Conservation (phyloP, 148 eudicot genomes). For the Rhododendron mucronatum region DNA sequence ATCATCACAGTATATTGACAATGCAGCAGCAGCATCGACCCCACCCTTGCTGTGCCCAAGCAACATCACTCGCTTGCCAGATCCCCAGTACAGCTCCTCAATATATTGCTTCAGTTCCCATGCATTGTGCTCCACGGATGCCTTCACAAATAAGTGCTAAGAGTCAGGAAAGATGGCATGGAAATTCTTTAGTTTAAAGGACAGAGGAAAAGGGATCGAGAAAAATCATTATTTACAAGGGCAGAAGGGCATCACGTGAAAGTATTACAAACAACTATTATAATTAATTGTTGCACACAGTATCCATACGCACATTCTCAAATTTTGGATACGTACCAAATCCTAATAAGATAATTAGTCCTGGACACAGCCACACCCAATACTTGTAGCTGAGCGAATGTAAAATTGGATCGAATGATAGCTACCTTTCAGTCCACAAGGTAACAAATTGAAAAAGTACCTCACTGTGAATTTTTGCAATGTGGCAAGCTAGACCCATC, state of each 20-base stretch:
- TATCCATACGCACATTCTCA: neutral
- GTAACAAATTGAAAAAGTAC: constrained; percentile 21
- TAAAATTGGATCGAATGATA: neutral
- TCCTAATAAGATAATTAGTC: neutral
- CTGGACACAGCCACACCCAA: neutral
- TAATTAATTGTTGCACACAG: neutral
- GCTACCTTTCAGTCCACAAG: neutral
- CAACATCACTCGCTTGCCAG: constrained; percentile 87
- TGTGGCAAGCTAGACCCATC: constrained; percentile 97
- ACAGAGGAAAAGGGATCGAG: neutral
- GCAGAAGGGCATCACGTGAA: neutral
- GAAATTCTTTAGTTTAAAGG: neutral
- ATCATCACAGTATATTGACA: constrained; percentile 65
- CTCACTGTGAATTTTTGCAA: constrained; percentile 96
- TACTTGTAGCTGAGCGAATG: neutral
- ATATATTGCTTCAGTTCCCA: constrained; percentile 75
- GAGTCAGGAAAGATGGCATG: neutral
- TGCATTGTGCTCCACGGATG: constrained; percentile 89
- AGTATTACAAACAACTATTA: neutral
- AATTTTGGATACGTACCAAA: neutral
- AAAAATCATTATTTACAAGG: neutral
- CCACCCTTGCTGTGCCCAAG: constrained; percentile 98
- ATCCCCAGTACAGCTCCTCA: constrained; percentile 95
- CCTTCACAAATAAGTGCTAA: constrained; percentile 31
- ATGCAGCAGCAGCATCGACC: constrained; percentile 95